Evolutionary conservation across 2,329 filamentous ascomycete species (phyloP), one percentile per base, ranked within the genome.

Genomic region (Thermothelomyces thermophilus): DNA sequence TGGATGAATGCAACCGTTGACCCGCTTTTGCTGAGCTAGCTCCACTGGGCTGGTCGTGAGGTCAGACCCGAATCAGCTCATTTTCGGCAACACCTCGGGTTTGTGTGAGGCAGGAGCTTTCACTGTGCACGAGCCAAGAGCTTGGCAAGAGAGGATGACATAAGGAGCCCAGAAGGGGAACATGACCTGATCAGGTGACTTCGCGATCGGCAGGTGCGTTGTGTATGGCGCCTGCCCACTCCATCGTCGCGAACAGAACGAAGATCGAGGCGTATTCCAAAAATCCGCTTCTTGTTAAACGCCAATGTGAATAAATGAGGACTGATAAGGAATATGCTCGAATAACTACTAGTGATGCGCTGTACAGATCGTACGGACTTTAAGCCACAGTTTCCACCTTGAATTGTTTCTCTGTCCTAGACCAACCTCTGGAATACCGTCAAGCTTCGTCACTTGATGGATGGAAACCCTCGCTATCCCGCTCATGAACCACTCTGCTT

Each of bases 11-110:
- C 52, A 55, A 47, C n/a, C 20, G 53, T n/a, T 5, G 33, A 46
- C 51, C 55, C 55, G 47, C 53, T 56, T 54, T 56, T 57, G 30
- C n/a, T 39, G 14, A 50, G 52, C 49, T 50, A 50, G 52, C 49
- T 50, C 40, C 35, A 48, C 37, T 40, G 46, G n/a, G n/a, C 45
- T 52, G 50, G 49, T 35, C 11, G 51, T 58, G 54, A 57, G 56
- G 55, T 58, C 55, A 58, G 53, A 56, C 40, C 35, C 46, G 46
- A 40, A 58, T 60, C 58, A 58, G 58, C 28, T 58, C 55, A 58
- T 57, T 58, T 16, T 54, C 53, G 54, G 58, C 17, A 45, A 30
- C 39, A 55, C 51, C 50, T 58, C 56, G 56, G 56, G 46, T 56
- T 41, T 43, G 50, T 46, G 51, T 36, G 20, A 11, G 34, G 17